Evolutionary conservation across 106 monocot genomes (phyloP).

Genomic region (Ottelia alismoides): DNA sequence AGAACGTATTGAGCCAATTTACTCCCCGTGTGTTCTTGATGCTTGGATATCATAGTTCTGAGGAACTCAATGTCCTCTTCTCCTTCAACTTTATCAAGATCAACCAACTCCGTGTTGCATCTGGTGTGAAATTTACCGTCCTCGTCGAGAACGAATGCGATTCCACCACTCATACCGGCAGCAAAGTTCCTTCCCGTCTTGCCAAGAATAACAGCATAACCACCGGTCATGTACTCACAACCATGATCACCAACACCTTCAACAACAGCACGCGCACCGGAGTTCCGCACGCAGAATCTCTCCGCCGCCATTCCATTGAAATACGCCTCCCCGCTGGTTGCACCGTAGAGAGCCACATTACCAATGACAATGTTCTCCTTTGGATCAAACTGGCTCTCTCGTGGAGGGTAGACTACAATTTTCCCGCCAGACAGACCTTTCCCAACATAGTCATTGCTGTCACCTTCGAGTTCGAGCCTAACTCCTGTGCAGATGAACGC

Average conservation of each 20-base stretch:
- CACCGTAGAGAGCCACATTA: slow-evolving; percentile 94
- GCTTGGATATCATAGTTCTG: slow-evolving; percentile 82
- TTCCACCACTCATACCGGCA: slow-evolving; percentile 96
- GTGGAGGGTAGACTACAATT: slow-evolving; percentile 74
- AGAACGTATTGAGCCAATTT: slow-evolving; percentile 47
- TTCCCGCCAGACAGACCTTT: slow-evolving; percentile 94
- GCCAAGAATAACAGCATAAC: slow-evolving; percentile 69
- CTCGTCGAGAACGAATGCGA: slow-evolving; percentile 75
- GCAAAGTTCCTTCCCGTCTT: slow-evolving; percentile 97
- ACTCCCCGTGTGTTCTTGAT: slow-evolving; percentile 65
- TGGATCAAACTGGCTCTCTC: slow-evolving; percentile 64
- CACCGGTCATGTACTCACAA: slow-evolving; percentile 98
- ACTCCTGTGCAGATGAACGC: slow-evolving; percentile 88
- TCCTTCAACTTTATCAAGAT: slow-evolving; percentile 74
- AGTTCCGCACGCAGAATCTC: slow-evolving; percentile 88
- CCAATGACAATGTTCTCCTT: slow-evolving; percentile 94
- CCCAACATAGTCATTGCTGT: slow-evolving; percentile 96
- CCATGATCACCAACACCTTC: slow-evolving; percentile 98
- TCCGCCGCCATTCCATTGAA: slow-evolving; percentile 97
- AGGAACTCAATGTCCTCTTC: slow-evolving; percentile 59
- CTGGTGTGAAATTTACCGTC: slow-evolving; percentile 49
- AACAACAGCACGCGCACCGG: slow-evolving; percentile 90
- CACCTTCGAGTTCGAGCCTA: slow-evolving; percentile 95
- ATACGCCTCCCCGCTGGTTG: slow-evolving; percentile 81
- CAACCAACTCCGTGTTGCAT: slow-evolving; percentile 71